Base-by-base conservation (phyloP, 164 flowering plant species). In the Stephania yunnanensis region DNA sequence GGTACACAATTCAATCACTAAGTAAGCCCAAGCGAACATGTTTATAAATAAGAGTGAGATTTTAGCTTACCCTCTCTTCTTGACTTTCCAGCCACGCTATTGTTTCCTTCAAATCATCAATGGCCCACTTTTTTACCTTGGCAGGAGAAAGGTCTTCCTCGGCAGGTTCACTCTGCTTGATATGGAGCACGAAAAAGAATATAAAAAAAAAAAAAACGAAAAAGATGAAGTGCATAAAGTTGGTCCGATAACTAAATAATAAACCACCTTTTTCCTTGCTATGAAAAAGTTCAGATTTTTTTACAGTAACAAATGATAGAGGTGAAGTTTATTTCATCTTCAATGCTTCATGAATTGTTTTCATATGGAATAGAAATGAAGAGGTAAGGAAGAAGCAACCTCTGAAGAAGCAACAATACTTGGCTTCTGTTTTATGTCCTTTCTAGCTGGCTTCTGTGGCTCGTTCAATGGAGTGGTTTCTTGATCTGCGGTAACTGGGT, bases 31-130 rank as follows among this genome's bases (percentile, higher is more conserved):
- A 25, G 20, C n/a, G 29, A 61, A 19, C 22, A 61, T 61, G 66
- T 61, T 61, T 19, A 17, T 19, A 61, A 4, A 7, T 61, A 7
- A 5, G n/a, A n/a, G n/a, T 58, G 29, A 44, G 65, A 53, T n/a
- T 73, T 42, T 53, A 55, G 81, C 77, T 84, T 78, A 91, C 99
- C 82, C 83, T 92, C 77, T 95, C 99, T 78, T 93, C 94, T 83
- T 90, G 99, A 82, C 85, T 91, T 70, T 89, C 88, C 71, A 95
- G 85, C 98, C 98, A 95, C 71, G 86, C 78, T 30, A 93, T 77
- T 2, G 99, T 93, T 80, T 79, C 85, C 30, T 75, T 83, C 53
- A 91, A 80, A 87, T 93, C 99, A 71, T 87, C 90, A 46, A 76
- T 31, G 69, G 89, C 98, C 98, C 97, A 95, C 66, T 83, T 86